Evolutionary conservation across 176 grass and related monocot genomes (phyloP).

Genomic region (Canna indica): DNA sequence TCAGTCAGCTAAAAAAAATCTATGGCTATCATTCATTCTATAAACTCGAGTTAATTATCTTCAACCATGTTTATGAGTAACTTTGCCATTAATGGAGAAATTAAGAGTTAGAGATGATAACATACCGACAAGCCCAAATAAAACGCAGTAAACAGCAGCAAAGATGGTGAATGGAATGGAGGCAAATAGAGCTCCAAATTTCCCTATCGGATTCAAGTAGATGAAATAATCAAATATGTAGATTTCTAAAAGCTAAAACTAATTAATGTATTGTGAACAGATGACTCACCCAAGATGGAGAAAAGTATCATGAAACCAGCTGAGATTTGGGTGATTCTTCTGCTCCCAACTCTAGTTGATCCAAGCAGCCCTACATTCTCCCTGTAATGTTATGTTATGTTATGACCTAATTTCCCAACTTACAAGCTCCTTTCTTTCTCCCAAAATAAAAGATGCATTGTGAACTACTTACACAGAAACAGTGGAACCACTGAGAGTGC

Average conservation of each 20-base stretch:
- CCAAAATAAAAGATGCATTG: too few species aligned
- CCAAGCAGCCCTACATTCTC: constrained; percentile 91
- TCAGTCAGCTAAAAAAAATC: too few species aligned
- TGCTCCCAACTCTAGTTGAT: constrained; percentile 82
- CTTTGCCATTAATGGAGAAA: too few species aligned
- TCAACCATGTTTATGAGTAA: too few species aligned
- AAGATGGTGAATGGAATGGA: too few species aligned
- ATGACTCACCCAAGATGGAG: constrained; percentile 74
- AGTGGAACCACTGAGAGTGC: constrained; percentile 17
- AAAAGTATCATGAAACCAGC: constrained; percentile 99
- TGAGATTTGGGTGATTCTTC: constrained; percentile 78
- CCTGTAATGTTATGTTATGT: constrained; percentile 26
- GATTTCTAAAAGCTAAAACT: too few species aligned
- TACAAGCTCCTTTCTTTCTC: too few species aligned
- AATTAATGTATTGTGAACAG: background rate
- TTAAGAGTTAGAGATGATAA: too few species aligned
- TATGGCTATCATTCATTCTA: too few species aligned
- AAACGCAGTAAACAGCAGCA: constrained; percentile 77
- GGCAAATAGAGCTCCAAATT: constrained; percentile 93
- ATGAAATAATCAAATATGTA: too few species aligned
- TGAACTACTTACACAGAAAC: background rate
- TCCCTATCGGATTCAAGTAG: constrained; percentile 18
- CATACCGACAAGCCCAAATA: constrained; percentile 82
- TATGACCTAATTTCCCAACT: too few species aligned
- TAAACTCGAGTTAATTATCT: too few species aligned